phyloP scores from a whole-genome alignment of 1,284 basidiomycete species.

The Violaceomyces palustris region DNA sequence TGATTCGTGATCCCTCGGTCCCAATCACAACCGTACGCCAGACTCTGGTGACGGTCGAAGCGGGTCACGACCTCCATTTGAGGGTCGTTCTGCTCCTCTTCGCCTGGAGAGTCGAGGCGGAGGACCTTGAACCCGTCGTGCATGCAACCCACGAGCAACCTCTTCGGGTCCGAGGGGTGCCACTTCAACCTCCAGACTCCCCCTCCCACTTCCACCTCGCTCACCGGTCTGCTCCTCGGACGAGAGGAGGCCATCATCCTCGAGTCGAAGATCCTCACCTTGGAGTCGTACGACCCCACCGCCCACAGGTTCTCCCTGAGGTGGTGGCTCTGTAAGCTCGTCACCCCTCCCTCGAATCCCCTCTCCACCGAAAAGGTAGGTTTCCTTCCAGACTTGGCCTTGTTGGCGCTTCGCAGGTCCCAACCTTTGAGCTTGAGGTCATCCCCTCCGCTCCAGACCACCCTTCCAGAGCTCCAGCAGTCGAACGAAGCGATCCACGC shows the following conservation, averaged over 20 bases:
- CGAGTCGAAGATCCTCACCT: constrained; percentile 75
- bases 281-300: constrained; percentile 87
- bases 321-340: constrained; percentile 80
- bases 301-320: constrained; percentile 74
- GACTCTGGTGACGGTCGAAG: constrained; percentile 72
- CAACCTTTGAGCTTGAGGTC: constrained; percentile 84
- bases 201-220: constrained; percentile 70
- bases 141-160: constrained; percentile 88
- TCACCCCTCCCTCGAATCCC: constrained; percentile 86
- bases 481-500: constrained; percentile 92
- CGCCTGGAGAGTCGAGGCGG: constrained; percentile 6
- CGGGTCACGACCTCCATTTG: constrained; percentile 55
- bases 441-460: constrained; percentile 89
- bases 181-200: constrained; percentile 95
- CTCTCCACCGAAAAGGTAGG: constrained; percentile 68
- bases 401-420: constrained; percentile 61
- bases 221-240: constrained; percentile 63
- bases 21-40: constrained; percentile 97
- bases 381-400: constrained; percentile 4
- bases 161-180: constrained; percentile 65
- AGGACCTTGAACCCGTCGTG: constrained; percentile 81
- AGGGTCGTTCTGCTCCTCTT: constrained; percentile 13
- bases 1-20: constrained; percentile 54
- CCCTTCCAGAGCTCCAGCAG: constrained; percentile 60
- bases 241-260: constrained; percentile 66